These are phyloP conservation scores for Parietichytrium sp. DNA, from an alignment of 108 stramenopile species.

Conservation along the genomic window DNA sequence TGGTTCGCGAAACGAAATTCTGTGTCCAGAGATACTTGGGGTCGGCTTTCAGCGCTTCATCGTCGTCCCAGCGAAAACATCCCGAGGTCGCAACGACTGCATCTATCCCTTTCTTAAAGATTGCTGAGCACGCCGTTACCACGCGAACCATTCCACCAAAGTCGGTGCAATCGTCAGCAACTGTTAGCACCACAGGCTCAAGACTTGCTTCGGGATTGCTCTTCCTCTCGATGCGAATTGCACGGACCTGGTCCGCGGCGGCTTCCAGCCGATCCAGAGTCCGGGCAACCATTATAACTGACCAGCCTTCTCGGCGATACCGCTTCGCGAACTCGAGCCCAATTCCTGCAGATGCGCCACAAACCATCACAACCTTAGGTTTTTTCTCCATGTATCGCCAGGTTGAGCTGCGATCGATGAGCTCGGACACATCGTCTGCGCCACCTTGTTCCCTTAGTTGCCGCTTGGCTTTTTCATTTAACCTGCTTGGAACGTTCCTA, in stretches of 20 bases:
- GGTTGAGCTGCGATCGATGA: not conserved
- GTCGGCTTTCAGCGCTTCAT: not conserved
- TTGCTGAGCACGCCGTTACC: too few relatives aligned
- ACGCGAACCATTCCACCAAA: not conserved
- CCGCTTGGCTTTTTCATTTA: not conserved
- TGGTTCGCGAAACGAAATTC: too few relatives aligned
- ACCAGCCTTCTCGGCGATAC: not conserved
- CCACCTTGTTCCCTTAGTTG: not conserved
- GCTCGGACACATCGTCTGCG: not conserved
- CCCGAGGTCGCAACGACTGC: not conserved
- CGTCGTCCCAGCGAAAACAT: conserved; percentile 17
- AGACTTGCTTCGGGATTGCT: not conserved
- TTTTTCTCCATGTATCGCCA: not conserved
- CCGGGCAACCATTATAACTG: conserved; percentile 2
- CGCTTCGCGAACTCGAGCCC: not conserved
- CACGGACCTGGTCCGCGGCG: not conserved
- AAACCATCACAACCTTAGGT: not conserved
- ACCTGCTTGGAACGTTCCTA: not conserved
- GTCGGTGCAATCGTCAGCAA: not conserved
- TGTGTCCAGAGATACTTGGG: not conserved
- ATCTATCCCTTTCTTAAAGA: too few relatives aligned
- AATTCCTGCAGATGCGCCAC: not conserved
- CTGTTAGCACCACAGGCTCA: not conserved
- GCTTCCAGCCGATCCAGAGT: not conserved
- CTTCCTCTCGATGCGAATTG: not conserved